Percentiles rank a stretch among this genome's conserved stretches.
phyloP scores from a whole-genome alignment of 768 basidiomycete species.

The Serpula lacrymans region DNA sequence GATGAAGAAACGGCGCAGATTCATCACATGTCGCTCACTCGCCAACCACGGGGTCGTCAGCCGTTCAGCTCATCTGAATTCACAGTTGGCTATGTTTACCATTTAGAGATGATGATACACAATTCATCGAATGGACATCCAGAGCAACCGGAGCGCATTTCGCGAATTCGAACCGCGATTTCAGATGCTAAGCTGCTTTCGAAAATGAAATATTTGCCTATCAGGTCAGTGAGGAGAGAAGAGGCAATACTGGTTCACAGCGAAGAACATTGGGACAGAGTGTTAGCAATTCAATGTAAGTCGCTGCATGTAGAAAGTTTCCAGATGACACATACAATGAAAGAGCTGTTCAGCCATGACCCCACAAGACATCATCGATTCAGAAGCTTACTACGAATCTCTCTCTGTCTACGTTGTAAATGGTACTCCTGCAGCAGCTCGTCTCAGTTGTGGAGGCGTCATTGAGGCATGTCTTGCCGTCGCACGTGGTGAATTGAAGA shows the following conservation, averaged over 20 bases:
- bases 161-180: conserved; percentile 67
- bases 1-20: conserved; percentile 14
- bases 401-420: conserved; percentile 90
- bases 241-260: conserved; percentile 91
- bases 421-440: conserved; percentile 79
- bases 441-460: conserved; percentile 91
- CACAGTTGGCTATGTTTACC: conserved; percentile 83
- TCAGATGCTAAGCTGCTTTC: conserved; percentile 53
- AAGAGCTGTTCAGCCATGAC: conserved; percentile 70
- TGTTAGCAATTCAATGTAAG: conserved; percentile 79
- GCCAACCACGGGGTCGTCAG: conserved; percentile 18
- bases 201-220: conserved; percentile 76
- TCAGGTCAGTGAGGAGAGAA: conserved; percentile 66
- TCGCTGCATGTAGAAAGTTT: too few relatives aligned
- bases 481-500: conserved; percentile 74
- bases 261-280: conserved; percentile 89
- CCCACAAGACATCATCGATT: conserved; percentile 69
- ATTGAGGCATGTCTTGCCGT: conserved; percentile 88
- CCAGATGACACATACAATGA: too few relatives aligned
- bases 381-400: conserved; percentile 82
- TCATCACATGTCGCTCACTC: conserved; percentile 2
- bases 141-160: conserved; percentile 74
- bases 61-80: conserved; percentile 24
- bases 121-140: conserved; percentile 69
- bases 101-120: conserved; percentile 83